Percentiles rank a stretch among this genome's conserved stretches.
Evolutionary conservation across 2,329 filamentous ascomycete species (phyloP).

Genomic region (Colletotrichum magnum): DNA sequence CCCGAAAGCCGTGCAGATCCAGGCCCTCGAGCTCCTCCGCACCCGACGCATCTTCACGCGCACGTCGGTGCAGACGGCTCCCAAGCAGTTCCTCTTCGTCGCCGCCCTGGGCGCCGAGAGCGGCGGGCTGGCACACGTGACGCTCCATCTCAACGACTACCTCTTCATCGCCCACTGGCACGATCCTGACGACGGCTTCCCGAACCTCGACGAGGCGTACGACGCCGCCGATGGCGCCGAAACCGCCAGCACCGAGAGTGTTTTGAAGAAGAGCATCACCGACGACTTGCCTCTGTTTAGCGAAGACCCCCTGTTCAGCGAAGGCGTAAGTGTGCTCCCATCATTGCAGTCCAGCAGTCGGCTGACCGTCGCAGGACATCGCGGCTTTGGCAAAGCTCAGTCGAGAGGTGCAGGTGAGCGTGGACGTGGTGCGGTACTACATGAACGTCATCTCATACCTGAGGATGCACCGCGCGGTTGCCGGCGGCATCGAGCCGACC

Average conservation of each 20-base stretch:
- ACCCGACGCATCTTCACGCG: conserved; percentile 83
- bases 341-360: neutral
- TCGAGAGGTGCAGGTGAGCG: conserved; percentile 73
- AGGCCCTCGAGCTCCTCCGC: conserved; percentile 83
- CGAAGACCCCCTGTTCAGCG: conserved; percentile 55
- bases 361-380: conserved; percentile 62
- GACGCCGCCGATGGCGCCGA: conserved; percentile 49
- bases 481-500: conserved; percentile 80
- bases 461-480: conserved; percentile 87
- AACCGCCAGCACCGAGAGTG: conserved; percentile 58
- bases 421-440: conserved; percentile 87
- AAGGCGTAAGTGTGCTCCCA: conserved; percentile 54
- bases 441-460: conserved; percentile 91
- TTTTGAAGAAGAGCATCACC: conserved; percentile 56
- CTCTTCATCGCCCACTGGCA: conserved; percentile 93
- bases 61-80: conserved; percentile 80
- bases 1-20: conserved; percentile 84
- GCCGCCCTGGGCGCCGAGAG: conserved; percentile 72
- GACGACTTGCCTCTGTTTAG: conserved; percentile 10
- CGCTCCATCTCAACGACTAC: conserved; percentile 79
- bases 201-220: conserved; percentile 78
- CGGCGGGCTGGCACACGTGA: conserved; percentile 64
- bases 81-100: conserved; percentile 84
- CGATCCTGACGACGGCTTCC: conserved; percentile 77
- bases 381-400: conserved; percentile 71